Evolutionary conservation across 2,329 filamentous ascomycete genomes (phyloP).

Genomic region (Blumeriella jaapii): DNA sequence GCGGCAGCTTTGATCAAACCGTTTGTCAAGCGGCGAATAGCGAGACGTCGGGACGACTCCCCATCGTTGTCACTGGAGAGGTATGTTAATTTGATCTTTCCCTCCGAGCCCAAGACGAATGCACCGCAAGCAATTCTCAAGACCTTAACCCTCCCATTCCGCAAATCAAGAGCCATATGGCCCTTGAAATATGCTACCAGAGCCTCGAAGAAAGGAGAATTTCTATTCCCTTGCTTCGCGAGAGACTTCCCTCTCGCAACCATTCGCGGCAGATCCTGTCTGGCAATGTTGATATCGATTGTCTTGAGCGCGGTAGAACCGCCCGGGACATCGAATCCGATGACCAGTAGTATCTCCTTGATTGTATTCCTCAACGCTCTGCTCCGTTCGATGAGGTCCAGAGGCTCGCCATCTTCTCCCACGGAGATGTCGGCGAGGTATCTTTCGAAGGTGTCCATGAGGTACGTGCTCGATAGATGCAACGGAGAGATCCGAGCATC

Average conservation of each 20-base stretch:
- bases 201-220: constrained; percentile 30
- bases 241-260: constrained; percentile 18
- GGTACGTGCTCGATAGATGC: constrained; percentile 28
- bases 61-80: constrained; percentile 9
- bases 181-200: constrained; percentile 29
- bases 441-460: constrained; percentile 25
- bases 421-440: constrained; percentile 20
- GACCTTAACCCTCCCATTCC: constrained; percentile 30
- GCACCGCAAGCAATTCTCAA: constrained; percentile 31
- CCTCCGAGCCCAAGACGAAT: constrained; percentile 30
- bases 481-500: constrained; percentile 31
- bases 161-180: constrained; percentile 32
- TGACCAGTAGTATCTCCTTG: constrained; percentile 19
- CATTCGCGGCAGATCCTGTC: constrained; percentile 29
- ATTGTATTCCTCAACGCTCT: constrained; percentile 15
- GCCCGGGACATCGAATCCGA: constrained; percentile 23
- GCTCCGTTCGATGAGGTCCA: constrained; percentile 9
- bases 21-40: constrained; percentile 17
- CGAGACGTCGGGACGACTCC: constrained; percentile 13
- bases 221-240: constrained; percentile 3
- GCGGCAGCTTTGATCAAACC: constrained; percentile 15
- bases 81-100: constrained; percentile 31
- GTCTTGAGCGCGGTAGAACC: constrained; percentile 27
- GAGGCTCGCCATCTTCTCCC: constrained; percentile 13
- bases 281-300: constrained; percentile 32